phyloP scores from a whole-genome alignment of 257 asterid species.

The Coffea eugenioides region DNA sequence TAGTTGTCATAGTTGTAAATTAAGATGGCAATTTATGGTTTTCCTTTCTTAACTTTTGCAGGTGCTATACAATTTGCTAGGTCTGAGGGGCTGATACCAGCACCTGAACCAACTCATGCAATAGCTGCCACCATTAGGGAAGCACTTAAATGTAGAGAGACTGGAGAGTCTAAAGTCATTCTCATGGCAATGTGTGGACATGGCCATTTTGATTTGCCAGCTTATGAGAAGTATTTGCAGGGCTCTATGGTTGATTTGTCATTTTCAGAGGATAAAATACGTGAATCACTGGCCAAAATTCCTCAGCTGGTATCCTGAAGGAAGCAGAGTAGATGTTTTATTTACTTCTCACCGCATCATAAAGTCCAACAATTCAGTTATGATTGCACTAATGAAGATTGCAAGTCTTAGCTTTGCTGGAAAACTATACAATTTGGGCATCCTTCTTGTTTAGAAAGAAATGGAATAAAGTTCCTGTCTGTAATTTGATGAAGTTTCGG shows the following conservation, averaged over 20 bases:
- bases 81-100: conserved; percentile 86
- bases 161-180: conserved; percentile 83
- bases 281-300: conserved; percentile 59
- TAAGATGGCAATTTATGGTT: background rate
- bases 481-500: background rate
- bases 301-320: conserved; percentile 38
- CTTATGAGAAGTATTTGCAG: conserved; percentile 79
- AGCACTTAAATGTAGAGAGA: conserved; percentile 77
- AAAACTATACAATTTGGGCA: background rate
- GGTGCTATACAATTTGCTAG: conserved; percentile 91
- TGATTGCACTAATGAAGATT: background rate
- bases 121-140: conserved; percentile 89
- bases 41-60: conserved; percentile 13
- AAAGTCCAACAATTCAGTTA: background rate
- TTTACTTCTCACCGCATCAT: background rate
- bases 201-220: conserved; percentile 89
- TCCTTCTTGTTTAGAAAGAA: background rate
- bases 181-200: conserved; percentile 98
- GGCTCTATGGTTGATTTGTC: conserved; percentile 71
- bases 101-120: conserved; percentile 93
- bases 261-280: conserved; percentile 55
- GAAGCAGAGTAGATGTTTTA: background rate
- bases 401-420: background rate
- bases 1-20: background rate
- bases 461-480: too few relatives aligned